Evolutionary conservation across 352 stramenopile species (phyloP), one percentile per base, ranked within the genome.

Genomic region (Phytophthora vignae): DNA sequence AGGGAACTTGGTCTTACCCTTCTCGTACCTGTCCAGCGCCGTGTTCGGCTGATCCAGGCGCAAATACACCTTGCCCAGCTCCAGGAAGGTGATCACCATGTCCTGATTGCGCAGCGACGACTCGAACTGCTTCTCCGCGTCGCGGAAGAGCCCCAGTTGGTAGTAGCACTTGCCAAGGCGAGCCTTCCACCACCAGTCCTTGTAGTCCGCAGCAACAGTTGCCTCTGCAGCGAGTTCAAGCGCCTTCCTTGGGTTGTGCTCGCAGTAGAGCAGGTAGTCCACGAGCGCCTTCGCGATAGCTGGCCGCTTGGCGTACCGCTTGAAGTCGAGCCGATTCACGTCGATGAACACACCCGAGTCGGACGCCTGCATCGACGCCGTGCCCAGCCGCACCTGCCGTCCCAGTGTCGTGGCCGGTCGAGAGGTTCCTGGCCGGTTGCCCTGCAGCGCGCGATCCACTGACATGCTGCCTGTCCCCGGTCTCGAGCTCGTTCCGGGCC

Each of bases 111-210:
- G 84, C 60, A 98, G 54, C 14, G 90, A 89, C 54, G 87, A 97
- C 74, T 96, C 86, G 44, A 98, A 95, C 73, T 98, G 94, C 78
- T 97, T 95, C 78, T 98, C 95, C 6, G 95, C 94, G 54, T 98
- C 95, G 17, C 95, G 89, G 48, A 97, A 94, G 22, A 98, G 81
- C 10, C 95, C 92, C 6, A 98, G 76, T 64, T 98, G 93, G 73
- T 98, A 98, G 82, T 98, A 98, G 78, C 93, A 98, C 71, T 98
- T 98, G 40, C 93, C 95, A 17, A 98, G 71, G 9, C 93, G 83
- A n/a, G 87, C 84, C 69, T 98, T 98, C 95, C 95, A 98, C 91
- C 92, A 98, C 95, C 95, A 98, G 74, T 97, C 91, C 70, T 97
- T 95, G 73, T 95, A 98, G 42, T 96, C 90, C 4, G 81, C 83